A percentile compares a stretch with the other conserved stretches of the same genome.
These are phyloP conservation scores for Phytophthora kernoviae DNA, from an alignment of 352 stramenopile genomes.

Conservation along the genomic window DNA sequence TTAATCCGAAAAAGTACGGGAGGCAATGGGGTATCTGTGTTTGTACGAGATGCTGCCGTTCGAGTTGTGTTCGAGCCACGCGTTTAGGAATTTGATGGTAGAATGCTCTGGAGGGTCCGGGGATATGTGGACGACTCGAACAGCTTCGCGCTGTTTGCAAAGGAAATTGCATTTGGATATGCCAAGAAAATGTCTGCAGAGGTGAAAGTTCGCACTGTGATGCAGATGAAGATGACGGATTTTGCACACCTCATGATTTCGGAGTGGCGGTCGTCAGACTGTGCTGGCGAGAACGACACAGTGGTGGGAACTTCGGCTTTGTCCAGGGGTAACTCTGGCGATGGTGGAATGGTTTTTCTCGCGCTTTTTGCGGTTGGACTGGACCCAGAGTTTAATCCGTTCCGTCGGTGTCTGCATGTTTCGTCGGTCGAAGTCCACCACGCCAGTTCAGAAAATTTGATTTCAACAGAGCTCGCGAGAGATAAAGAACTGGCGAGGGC, in stretches of 20 bases:
- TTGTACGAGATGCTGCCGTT: slow-evolving; percentile 76
- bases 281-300: neutral
- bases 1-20: slow-evolving; percentile 62
- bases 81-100: slow-evolving; percentile 59
- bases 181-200: slow-evolving; percentile 63
- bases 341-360: slow-evolving; percentile 32
- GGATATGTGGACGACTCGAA: slow-evolving; percentile 46
- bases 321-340: neutral
- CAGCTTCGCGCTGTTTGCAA: slow-evolving; percentile 45
- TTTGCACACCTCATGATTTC: slow-evolving; percentile 63
- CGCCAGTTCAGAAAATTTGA: slow-evolving; percentile 12
- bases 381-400: slow-evolving; percentile 70
- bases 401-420: slow-evolving; percentile 66
- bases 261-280: slow-evolving; percentile 42
- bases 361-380: slow-evolving; percentile 64
- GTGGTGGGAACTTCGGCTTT: neutral
- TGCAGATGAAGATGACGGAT: slow-evolving; percentile 66
- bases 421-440: slow-evolving; percentile 25
- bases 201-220: slow-evolving; percentile 45
- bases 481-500: slow-evolving; percentile 46
- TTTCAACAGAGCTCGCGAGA: slow-evolving; percentile 24
- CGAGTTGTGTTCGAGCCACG: slow-evolving; percentile 62
- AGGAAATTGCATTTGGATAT: slow-evolving; percentile 50
- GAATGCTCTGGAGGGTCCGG: slow-evolving; percentile 53
- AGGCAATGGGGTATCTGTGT: slow-evolving; percentile 64